Conservation (phyloP, 2,329 filamentous ascomycete genomes). For the Colletotrichum sp. region DNA sequence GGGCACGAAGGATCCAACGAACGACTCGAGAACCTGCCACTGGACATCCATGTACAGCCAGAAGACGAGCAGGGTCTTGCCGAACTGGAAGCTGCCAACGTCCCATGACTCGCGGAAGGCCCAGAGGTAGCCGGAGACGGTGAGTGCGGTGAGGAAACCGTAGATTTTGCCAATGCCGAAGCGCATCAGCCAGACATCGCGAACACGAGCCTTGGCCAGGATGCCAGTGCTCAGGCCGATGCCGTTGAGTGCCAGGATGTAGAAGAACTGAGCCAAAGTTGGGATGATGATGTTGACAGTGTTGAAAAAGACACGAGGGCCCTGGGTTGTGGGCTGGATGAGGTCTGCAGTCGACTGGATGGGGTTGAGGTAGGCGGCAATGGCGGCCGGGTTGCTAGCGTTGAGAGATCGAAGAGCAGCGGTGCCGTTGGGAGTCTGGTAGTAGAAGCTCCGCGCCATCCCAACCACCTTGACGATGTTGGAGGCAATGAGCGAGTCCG, state of each 20-base stretch:
- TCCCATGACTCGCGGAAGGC: conserved; percentile 46
- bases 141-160: conserved; percentile 39
- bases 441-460: conserved; percentile 27
- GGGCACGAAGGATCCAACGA: conserved; percentile 30
- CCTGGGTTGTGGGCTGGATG: conserved; percentile 38
- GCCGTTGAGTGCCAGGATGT: conserved; percentile 22
- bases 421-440: conserved; percentile 26
- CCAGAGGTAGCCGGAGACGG: conserved; percentile 46
- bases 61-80: conserved; percentile 30
- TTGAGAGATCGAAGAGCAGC: conserved; percentile 20
- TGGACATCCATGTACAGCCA: conserved; percentile 48
- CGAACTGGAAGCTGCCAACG: conserved; percentile 34
- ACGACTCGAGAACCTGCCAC: conserved; percentile 44
- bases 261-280: conserved; percentile 35
- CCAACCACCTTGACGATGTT: conserved; percentile 33
- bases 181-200: conserved; percentile 29
- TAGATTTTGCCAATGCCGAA: conserved; percentile 33
- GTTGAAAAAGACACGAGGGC: conserved; percentile 38
- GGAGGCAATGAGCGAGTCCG: conserved; percentile 29
- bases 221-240: not conserved
- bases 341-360: conserved; percentile 30
- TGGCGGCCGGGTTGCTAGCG: conserved; percentile 26
- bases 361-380: conserved; percentile 37
- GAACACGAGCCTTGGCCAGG: conserved; percentile 20
- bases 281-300: conserved; percentile 43